Base-by-base conservation (phyloP, 495 filamentous ascomycete species). In the Friedmanniomyces endolithicus region DNA sequence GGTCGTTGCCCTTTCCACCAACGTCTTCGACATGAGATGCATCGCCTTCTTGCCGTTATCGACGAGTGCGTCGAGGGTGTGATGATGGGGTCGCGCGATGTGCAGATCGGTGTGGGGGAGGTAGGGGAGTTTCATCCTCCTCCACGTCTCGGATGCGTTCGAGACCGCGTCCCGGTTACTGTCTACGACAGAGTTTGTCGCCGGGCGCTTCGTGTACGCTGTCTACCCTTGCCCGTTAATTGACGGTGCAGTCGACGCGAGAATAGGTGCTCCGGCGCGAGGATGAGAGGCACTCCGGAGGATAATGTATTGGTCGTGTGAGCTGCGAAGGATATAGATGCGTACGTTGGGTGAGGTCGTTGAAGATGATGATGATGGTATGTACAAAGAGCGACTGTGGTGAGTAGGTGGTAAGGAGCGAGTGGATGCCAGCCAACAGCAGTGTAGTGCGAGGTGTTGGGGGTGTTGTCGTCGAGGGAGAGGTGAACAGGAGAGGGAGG, bases 351-450 rank as follows among this genome's bases (percentile, higher is more conserved):
- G n/a, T n/a, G n/a, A n/a, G n/a, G 35, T 49, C 34, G 45, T 45
- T 12, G 31, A 37, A 4, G 12, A 14, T 2, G 4, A 9, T 31
- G 27, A 31, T 33, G 45, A 27, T 19, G 27, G 40, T 61, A 57
- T 61, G 48, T 61, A 53, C 48, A 61, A 61, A n/a, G 58, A 61
- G 35, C 46, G 58, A 61, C 58, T 61, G 34, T 46, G 58, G 58
- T 61, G 17, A 56, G 53, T 35, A 17, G 20, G 9, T 12, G 47
- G 16, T 19, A 50, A 50, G 11, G 47, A 50, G 47, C 47, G 47
- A 50, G 16, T 6, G 6, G 44, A 50, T 3, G 17, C 6, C 37
- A 16, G 37, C 37, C 14, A 4, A 41, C 17, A 31, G 4, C 4
- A 9, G 17, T 47, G 7, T 6, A 47, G 16, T 23, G 23, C 44